A percentile compares a stretch with the other conserved stretches of the same genome.
phyloP scores from a whole-genome alignment of 2,329 filamentous ascomycete genomes.

The Clonostachys byssicola region DNA sequence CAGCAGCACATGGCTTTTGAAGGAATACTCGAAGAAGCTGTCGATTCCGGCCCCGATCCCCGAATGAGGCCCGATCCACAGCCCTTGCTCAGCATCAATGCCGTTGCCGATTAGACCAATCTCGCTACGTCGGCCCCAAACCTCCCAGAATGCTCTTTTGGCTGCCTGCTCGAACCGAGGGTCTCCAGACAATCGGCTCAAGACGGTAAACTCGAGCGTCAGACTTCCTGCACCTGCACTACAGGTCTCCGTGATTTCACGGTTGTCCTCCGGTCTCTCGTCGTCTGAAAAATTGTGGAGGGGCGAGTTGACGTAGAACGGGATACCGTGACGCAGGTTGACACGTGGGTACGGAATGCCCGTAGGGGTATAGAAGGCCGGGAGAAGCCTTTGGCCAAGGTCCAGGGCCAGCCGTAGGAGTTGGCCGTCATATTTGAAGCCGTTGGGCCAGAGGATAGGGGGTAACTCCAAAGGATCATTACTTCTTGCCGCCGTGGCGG shows the following conservation, averaged over 20 bases:
- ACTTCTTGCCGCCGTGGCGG: slow-evolving; percentile 5
- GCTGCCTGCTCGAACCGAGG: slow-evolving; percentile 82
- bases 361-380: slow-evolving; percentile 87
- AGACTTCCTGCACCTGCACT: slow-evolving; percentile 95
- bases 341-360: slow-evolving; percentile 94
- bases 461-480: slow-evolving; percentile 40
- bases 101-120: slow-evolving; percentile 88
- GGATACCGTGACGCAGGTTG: slow-evolving; percentile 85
- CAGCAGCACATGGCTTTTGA: slow-evolving; percentile 89
- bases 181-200: slow-evolving; percentile 86
- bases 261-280: slow-evolving; percentile 28
- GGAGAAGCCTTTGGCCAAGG: slow-evolving; percentile 76
- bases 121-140: slow-evolving; percentile 84
- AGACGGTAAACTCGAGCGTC: slow-evolving; percentile 85
- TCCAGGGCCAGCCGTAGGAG: slow-evolving; percentile 85
- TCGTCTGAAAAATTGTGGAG: slow-evolving; percentile 49
- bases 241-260: slow-evolving; percentile 91
- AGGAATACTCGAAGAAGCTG: slow-evolving; percentile 97
- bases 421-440: slow-evolving; percentile 83
- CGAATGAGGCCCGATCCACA: slow-evolving; percentile 86
- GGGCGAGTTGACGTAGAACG: slow-evolving; percentile 86
- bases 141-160: slow-evolving; percentile 92
- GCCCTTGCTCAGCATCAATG: slow-evolving; percentile 85
- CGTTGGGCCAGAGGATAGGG: slow-evolving; percentile 69
- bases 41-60: slow-evolving; percentile 96